Evolutionary conservation across 1,284 basidiomycete species (phyloP).

Genomic region (Gomphus sp.): DNA sequence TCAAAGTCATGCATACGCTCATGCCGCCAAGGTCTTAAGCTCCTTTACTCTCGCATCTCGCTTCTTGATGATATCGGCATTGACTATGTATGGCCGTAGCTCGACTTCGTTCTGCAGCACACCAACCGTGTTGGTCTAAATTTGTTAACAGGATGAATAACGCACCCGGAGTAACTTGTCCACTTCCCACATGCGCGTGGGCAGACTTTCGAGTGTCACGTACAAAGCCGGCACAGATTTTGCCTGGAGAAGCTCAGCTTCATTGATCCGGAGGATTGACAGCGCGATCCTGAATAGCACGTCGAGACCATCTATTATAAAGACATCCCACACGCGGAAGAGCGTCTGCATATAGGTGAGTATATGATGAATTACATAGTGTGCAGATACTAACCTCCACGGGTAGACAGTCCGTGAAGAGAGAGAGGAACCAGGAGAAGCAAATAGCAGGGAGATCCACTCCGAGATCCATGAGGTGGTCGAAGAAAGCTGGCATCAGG

Average conservation of each 20-base stretch:
- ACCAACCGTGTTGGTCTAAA: slow-evolving; percentile 1
- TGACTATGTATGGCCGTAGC: slow-evolving; percentile 53
- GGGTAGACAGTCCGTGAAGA: slow-evolving; percentile 95
- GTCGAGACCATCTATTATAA: slow-evolving; percentile 89
- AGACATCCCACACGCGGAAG: slow-evolving; percentile 91
- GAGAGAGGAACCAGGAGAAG: slow-evolving; percentile 95
- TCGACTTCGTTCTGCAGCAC: slow-evolving; percentile 52
- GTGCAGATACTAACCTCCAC: slow-evolving; percentile 62
- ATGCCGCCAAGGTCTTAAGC: slow-evolving; percentile 3
- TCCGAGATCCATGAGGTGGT: slow-evolving; percentile 71
- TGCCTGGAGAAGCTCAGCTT: slow-evolving; percentile 73
- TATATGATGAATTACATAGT: background rate
- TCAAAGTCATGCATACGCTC: background rate
- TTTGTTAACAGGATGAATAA: background rate
- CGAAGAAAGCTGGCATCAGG: slow-evolving; percentile 63
- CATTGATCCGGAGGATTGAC: slow-evolving; percentile 77
- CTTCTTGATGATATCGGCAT: slow-evolving; percentile 60
- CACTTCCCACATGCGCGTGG: slow-evolving; percentile 86
- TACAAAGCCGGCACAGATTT: slow-evolving; percentile 83
- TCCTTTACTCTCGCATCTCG: slow-evolving; percentile 40
- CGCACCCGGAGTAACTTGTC: slow-evolving; percentile 82
- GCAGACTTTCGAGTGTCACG: slow-evolving; percentile 76
- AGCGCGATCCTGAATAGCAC: slow-evolving; percentile 89
- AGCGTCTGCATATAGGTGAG: slow-evolving; percentile 47
- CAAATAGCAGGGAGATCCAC: slow-evolving; percentile 92